Base-by-base conservation (phyloP, 768 basidiomycete species). In the Russula abietina region DNA sequence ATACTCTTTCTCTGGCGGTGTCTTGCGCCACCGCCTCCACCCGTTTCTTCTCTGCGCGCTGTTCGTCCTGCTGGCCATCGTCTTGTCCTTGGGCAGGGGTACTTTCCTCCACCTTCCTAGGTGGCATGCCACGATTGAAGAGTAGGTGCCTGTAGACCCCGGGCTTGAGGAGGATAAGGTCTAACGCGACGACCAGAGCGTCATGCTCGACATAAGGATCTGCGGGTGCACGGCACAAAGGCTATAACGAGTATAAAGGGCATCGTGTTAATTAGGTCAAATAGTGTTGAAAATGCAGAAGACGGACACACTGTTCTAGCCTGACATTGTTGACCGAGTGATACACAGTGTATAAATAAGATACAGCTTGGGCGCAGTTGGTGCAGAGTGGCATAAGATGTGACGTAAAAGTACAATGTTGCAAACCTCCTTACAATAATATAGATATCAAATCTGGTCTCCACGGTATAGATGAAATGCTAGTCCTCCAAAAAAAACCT, bases 121-220 rank as follows among this genome's bases (percentile, higher is more conserved):
- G 88, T 54, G 82, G 81, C 0, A 84, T 75, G 5, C 87, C 89
- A 52, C 89, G 79, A 69, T 94, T 94, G 69, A 88, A 93, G 33
- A 93, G 74, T 19, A 93, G 73, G 74, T 93, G 91, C 19, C 87
- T 79, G 70, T 88, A 93, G 3, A 93, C 91, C 14, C 83, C 91
- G 41, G 87, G 75, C 72, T 93, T 93, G 26, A 94, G 78, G 26
- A 93, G 78, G 55, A 93, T 87, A 2, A 94, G 79, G 74, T 94
- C 92, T 45, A 93, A 78, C 6, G 89, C 74, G 22, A 93, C 75
- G 1, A 83, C 87, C 63, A 93, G 74, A 0, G 79, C 75, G 71
- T 93, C 90, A 65, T 93, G 87, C 71, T 94, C 91, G 63, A 93
- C 89, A 68, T 93, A 93, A 60, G 89, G 89, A 73, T 94, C 92